Evolutionary conservation across 768 basidiomycete species (phyloP).

Genomic region (Russula compacta): DNA sequence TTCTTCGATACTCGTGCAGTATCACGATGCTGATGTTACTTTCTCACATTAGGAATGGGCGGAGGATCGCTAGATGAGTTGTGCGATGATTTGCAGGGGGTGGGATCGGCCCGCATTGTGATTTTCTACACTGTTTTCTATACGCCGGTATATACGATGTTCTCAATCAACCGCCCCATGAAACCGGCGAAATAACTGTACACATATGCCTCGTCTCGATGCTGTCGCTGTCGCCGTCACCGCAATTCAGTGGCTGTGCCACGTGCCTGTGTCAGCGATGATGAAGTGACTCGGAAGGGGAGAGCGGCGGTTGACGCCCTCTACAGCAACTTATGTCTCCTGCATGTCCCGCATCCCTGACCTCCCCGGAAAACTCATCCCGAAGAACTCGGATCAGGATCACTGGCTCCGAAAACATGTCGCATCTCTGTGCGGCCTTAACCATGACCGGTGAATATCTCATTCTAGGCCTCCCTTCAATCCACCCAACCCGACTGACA

Average conservation of each 20-base stretch:
- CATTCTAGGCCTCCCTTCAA: neutral
- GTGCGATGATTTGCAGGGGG: neutral
- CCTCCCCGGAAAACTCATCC: conserved; percentile 56
- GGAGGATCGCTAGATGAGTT: conserved; percentile 59
- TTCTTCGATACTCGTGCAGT: neutral
- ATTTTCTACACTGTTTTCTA: conserved; percentile 17
- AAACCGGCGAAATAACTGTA: conserved; percentile 7
- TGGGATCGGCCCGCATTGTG: conserved; percentile 5
- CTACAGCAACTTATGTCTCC: neutral
- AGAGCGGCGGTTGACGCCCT: neutral
- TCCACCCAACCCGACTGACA: neutral
- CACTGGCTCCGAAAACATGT: conserved; percentile 57
- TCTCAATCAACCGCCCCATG: neutral
- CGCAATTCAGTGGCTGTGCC: neutral
- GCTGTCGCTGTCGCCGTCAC: too few relatives aligned
- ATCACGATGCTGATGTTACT: neutral
- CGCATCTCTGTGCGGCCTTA: conserved; percentile 54
- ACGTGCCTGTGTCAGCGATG: neutral
- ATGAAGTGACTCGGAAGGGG: too few relatives aligned
- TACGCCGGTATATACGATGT: conserved; percentile 11
- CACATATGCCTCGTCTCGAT: neutral
- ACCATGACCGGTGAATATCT: conserved; percentile 49
- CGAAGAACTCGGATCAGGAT: conserved; percentile 49
- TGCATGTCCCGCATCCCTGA: conserved; percentile 40
- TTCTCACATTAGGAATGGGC: conserved; percentile 69